Evolutionary conservation across 495 filamentous ascomycete genomes (phyloP).

Genomic region (Penicillium cataractarum): DNA sequence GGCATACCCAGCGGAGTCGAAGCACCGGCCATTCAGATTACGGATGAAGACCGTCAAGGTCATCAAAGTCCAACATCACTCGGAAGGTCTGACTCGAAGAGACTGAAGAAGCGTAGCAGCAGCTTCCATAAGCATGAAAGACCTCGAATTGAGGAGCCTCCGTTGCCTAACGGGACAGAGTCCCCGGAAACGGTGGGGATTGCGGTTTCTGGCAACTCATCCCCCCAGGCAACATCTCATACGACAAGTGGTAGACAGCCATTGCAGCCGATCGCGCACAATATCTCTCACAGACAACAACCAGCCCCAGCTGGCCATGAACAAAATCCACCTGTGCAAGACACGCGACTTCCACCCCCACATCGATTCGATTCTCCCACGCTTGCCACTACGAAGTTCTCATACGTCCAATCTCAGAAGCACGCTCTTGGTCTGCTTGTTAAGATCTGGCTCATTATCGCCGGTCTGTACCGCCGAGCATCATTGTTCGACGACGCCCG

Average conservation of each 20-base stretch:
- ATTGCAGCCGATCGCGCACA: slow-evolving; percentile 53
- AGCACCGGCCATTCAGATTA: slow-evolving; percentile 54
- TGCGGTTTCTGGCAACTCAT: slow-evolving; percentile 40
- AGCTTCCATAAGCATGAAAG: slow-evolving; percentile 35
- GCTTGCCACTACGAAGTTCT: slow-evolving; percentile 40
- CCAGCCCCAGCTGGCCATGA: slow-evolving; percentile 50
- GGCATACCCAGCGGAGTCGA: slow-evolving; percentile 25
- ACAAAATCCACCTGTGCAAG: slow-evolving; percentile 54
- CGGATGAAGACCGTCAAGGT: slow-evolving; percentile 40
- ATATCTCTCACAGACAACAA: slow-evolving; percentile 46
- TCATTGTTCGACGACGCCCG: slow-evolving; percentile 74
- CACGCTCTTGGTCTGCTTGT: slow-evolving; percentile 65
- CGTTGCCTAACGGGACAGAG: slow-evolving; percentile 20
- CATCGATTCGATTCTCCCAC: slow-evolving; percentile 52
- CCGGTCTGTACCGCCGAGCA: slow-evolving; percentile 82
- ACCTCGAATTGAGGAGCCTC: slow-evolving; percentile 21
- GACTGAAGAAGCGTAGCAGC: slow-evolving; percentile 48
- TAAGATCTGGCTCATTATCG: slow-evolving; percentile 88
- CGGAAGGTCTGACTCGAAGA: slow-evolving; percentile 46
- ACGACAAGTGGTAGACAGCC: slow-evolving; percentile 41
- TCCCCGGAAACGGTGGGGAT: slow-evolving; percentile 44
- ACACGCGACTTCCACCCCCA: slow-evolving; percentile 50
- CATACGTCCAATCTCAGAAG: slow-evolving; percentile 49
- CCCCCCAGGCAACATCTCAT: slow-evolving; percentile 26
- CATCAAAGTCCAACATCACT: slow-evolving; percentile 29